Evolutionary conservation across 108 stramenopile genomes (phyloP), one percentile per base, ranked within the genome.

Genomic region (Cylindrotheca fusiformis): DNA sequence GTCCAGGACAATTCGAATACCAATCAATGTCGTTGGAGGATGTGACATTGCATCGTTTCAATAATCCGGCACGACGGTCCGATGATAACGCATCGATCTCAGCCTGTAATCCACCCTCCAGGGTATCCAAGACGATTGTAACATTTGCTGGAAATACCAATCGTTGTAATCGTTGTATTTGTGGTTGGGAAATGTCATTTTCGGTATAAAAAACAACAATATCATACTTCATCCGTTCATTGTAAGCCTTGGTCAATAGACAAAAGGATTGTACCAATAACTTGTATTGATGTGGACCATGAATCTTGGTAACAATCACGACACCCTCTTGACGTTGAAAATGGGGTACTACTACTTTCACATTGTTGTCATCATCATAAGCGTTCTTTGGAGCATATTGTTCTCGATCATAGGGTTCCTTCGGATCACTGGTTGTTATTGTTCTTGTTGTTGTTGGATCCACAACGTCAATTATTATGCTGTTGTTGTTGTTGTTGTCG

Each of bases 211-310:
- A 56, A 18, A 56, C 55, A 28, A 56, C 14, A 27, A 56, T 31
- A 56, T 56, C 55, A 31, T 56, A 56, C 0, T 25, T 20, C 18
- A 31, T 18, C 19, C 55, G 63, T 14, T 60, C 27, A 44, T 79
- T 79, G 64, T 79, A 79, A 27, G 74, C 78, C 24, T 22, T 23
- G 27, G 60, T 50, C 1, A 79, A 60, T 12, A 79, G 48, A 56
- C 78, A 79, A 10, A 79, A 19, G 20, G 54, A 51, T 59, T 75
- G 74, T 4, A 32, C 46, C 12, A 69, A 19, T 2, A 33, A 14
- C 21, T 12, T 12, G 14, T 26, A 20, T 23, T 67, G 36, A 21
- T 48, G 44, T 0, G 52, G 33, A 20, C 48, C 60, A 62, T 62
- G 48, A 2, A 62, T 29, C 50, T 50, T 50, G 28, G 55, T 56